Percentiles rank a stretch among this genome's conserved stretches.
Evolutionary conservation across 2,329 filamentous ascomycete genomes (phyloP).

Genomic region (Scedosporium minutisporum): DNA sequence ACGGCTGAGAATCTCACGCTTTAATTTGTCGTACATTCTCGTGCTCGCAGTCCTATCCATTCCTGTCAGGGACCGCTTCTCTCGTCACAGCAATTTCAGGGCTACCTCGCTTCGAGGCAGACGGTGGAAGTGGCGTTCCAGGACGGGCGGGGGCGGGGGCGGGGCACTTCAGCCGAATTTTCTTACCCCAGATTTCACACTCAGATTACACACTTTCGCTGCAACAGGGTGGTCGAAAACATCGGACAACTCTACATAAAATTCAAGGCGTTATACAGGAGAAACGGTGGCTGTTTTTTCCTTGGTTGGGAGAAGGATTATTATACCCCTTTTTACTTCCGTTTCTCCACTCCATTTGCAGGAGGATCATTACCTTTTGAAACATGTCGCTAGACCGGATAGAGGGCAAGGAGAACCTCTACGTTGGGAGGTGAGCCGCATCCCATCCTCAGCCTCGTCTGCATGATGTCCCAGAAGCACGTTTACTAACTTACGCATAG

Average conservation of each 20-base stretch:
- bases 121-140: neutral
- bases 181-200: neutral
- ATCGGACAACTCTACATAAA: neutral
- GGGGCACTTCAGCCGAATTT: neutral
- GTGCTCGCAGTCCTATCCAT: neutral
- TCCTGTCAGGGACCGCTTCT: neutral
- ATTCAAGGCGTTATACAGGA: neutral
- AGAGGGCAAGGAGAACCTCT: slow-evolving; percentile 31
- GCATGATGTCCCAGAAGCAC: slow-evolving; percentile 6
- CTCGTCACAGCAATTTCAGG: neutral
- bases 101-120: neutral
- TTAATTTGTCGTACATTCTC: neutral
- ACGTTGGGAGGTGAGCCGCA: slow-evolving; percentile 26
- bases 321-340: neutral
- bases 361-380: neutral
- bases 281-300: neutral
- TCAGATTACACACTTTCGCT: neutral
- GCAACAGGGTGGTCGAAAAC: neutral
- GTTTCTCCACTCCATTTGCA: neutral
- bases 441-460: slow-evolving; percentile 4
- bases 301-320: neutral
- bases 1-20: neutral
- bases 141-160: neutral
- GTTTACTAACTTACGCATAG: slow-evolving; percentile 32
- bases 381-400: slow-evolving; percentile 33